Percentiles rank a stretch among this genome's conserved stretches.
Conservation (phyloP, 306 rosid species). For the Cucurbita ficifolia region DNA sequence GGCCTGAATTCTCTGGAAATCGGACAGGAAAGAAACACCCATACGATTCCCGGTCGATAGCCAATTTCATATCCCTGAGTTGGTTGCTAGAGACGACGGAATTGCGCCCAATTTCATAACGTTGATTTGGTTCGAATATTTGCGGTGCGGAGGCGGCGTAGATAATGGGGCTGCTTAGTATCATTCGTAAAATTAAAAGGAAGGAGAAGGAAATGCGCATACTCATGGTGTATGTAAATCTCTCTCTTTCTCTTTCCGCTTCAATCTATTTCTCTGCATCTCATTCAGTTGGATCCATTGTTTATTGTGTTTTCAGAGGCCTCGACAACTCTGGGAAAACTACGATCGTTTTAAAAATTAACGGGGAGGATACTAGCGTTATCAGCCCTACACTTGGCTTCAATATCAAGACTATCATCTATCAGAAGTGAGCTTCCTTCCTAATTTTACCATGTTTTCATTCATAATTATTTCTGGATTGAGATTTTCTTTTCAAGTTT, state of each 20-base stretch:
- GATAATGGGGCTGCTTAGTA: constrained; percentile 71
- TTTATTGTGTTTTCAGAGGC: constrained; percentile 33
- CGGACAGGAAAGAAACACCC: neutral
- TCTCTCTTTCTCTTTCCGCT: neutral
- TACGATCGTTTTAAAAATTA: constrained; percentile 77
- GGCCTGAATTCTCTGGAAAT: neutral
- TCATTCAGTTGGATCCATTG: neutral
- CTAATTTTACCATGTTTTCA: neutral
- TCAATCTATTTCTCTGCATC: neutral
- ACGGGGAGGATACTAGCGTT: constrained; percentile 87
- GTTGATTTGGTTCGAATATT: neutral
- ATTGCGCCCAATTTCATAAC: neutral
- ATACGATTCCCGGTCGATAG: neutral
- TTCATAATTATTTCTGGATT: neutral
- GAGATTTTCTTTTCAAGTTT: neutral
- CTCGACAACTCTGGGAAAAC: constrained; percentile 93
- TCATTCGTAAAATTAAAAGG: constrained; percentile 68
- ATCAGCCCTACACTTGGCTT: constrained; percentile 93
- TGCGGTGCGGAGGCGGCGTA: neutral
- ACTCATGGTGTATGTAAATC: constrained; percentile 65
- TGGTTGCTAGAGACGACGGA: neutral
- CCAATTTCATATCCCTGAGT: neutral
- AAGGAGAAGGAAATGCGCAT: constrained; percentile 90
- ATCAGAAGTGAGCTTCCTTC: constrained; percentile 42
- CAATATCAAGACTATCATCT: constrained; percentile 81